Evolutionary conservation across 306 rosid species (phyloP).

Genomic region (Biancaea sappan): DNA sequence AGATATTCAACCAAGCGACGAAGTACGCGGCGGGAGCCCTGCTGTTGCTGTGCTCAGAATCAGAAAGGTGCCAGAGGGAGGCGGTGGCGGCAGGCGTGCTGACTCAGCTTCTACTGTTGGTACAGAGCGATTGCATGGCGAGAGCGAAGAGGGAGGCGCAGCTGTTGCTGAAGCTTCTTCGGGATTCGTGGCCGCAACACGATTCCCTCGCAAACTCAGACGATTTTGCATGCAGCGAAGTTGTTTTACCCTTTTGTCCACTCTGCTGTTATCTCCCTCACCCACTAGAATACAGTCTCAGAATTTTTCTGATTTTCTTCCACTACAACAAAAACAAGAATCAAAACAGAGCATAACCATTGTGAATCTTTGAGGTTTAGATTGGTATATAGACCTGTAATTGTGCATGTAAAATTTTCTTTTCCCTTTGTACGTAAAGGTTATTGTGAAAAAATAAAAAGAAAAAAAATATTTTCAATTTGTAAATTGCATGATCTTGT

Average conservation of each 20-base stretch:
- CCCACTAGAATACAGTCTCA: conserved; percentile 47
- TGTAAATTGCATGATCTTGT: conserved; percentile 28
- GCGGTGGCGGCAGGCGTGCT: conserved; percentile 87
- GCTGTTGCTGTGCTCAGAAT: conserved; percentile 72
- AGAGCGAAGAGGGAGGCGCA: conserved; percentile 95
- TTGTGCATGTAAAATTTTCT: conserved; percentile 46
- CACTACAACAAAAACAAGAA: background rate
- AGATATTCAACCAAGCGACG: conserved; percentile 82
- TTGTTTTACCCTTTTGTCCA: conserved; percentile 57
- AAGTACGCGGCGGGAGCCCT: conserved; percentile 92
- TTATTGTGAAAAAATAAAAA: conserved; percentile 40
- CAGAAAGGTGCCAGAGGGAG: conserved; percentile 61
- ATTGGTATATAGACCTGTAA: conserved; percentile 53
- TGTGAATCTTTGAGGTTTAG: conserved; percentile 39
- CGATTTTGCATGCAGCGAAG: conserved; percentile 77
- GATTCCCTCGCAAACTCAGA: conserved; percentile 79
- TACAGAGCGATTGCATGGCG: conserved; percentile 92
- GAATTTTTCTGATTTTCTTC: conserved; percentile 33
- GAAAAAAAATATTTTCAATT: conserved; percentile 9
- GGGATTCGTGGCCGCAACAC: conserved; percentile 97
- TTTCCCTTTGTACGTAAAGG: conserved; percentile 52
- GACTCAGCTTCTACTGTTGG: conserved; percentile 75
- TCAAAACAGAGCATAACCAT: background rate
- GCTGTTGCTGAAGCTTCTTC: conserved; percentile 83
- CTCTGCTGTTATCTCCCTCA: background rate